These are phyloP conservation scores for Chromera velia DNA, from an alignment of 73 alveolate species.

Conservation along the genomic window DNA sequence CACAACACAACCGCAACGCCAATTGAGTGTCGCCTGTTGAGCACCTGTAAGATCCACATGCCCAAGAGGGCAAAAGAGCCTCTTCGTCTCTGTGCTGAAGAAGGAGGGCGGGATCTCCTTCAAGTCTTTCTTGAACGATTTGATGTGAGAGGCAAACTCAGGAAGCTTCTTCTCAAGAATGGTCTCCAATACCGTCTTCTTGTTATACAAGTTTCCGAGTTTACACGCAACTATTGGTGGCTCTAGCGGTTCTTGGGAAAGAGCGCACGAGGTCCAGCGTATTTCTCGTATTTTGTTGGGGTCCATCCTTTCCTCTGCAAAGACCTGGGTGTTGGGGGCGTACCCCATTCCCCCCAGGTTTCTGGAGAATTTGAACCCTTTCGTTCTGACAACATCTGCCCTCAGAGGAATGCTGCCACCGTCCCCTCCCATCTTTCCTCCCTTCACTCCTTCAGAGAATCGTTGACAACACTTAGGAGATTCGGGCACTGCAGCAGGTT, in stretches of 20 bases:
- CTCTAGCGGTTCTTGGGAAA: conserved; percentile 64
- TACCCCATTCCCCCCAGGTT: conserved; percentile 47
- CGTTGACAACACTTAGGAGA: no score
- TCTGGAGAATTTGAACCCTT: conserved; percentile 51
- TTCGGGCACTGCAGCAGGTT: no score
- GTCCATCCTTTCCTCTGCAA: no score
- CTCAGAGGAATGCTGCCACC: conserved; percentile 85
- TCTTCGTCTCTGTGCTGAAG: conserved; percentile 45
- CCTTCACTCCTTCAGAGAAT: no score
- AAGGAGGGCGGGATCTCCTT: conserved; percentile 44
- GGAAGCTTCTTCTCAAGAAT: conserved; percentile 62
- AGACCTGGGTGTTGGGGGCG: conserved; percentile 56
- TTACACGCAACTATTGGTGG: conserved; percentile 73
- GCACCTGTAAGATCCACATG: conserved; percentile 68
- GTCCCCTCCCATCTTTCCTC: conserved; percentile 90
- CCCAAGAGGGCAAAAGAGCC: conserved; percentile 56
- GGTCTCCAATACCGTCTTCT: conserved; percentile 59
- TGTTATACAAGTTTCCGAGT: conserved; percentile 72
- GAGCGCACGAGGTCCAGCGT: no score
- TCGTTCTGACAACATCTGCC: conserved; percentile 62
- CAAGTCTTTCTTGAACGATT: conserved; percentile 63
- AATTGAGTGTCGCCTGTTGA: conserved; percentile 54
- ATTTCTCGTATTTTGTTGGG: no score
- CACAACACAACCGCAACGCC: conserved; percentile 80
- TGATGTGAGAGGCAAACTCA: conserved; percentile 60